Percentiles rank a stretch among this genome's conserved stretches.
Conservation (phyloP, 1,284 basidiomycete genomes). For the Entoloma clypeatum region DNA sequence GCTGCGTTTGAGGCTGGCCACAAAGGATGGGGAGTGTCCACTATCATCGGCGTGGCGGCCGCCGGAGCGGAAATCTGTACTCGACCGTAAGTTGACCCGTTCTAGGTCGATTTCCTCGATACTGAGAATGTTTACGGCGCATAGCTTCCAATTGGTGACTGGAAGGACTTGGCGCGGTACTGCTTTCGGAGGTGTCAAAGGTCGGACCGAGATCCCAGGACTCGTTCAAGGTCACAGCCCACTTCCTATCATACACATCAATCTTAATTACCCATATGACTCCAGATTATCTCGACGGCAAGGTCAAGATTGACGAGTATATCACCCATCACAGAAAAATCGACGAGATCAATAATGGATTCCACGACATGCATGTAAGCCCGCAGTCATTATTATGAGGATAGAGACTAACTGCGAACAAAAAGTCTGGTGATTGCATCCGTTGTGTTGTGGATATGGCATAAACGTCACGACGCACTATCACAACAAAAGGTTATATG, state of each 20-base stretch:
- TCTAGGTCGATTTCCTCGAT: not conserved
- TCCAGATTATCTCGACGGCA: slow-evolving; percentile 69
- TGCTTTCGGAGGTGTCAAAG: slow-evolving; percentile 98
- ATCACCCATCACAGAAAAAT: slow-evolving; percentile 79
- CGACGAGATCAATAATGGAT: slow-evolving; percentile 83
- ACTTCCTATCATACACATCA: slow-evolving; percentile 1
- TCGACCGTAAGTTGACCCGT: slow-evolving; percentile 83
- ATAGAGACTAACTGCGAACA: slow-evolving; percentile 1
- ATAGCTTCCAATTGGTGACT: slow-evolving; percentile 82
- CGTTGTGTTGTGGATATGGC: slow-evolving; percentile 86
- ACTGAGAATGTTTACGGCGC: slow-evolving; percentile 10
- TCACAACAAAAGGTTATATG: slow-evolving; percentile 4
- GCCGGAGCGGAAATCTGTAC: slow-evolving; percentile 99
- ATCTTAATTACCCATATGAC: slow-evolving; percentile 1
- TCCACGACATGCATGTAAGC: slow-evolving; percentile 94
- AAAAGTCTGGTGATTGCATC: slow-evolving; percentile 83
- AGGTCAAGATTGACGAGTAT: slow-evolving; percentile 85
- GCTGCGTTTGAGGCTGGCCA: slow-evolving; percentile 95
- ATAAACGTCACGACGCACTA: slow-evolving; percentile 20
- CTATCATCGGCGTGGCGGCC: slow-evolving; percentile 91
- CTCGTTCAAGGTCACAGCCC: slow-evolving; percentile 66
- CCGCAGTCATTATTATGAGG: not conserved
- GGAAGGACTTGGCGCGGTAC: slow-evolving; percentile 95
- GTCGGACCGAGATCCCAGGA: slow-evolving; percentile 89
- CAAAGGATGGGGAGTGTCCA: slow-evolving; percentile 98